Evolutionary conservation across 1,139 yeast species (phyloP).

Genomic region (Suhomyces guaymorum): DNA sequence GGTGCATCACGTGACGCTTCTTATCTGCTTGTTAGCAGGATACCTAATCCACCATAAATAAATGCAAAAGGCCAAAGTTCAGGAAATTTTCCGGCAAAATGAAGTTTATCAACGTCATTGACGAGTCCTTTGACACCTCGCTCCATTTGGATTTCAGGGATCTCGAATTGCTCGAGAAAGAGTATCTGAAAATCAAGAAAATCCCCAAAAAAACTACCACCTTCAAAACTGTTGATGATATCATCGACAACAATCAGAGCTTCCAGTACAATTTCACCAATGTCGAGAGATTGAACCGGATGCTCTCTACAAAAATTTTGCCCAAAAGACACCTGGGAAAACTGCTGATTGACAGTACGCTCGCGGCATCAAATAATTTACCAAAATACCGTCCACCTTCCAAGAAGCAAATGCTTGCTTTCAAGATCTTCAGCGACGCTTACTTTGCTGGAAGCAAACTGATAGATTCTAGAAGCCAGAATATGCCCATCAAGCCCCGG

Average conservation of each 20-base stretch:
- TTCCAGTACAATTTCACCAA: constrained; percentile 7
- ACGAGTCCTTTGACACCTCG: constrained; percentile 16
- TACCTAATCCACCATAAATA: neutral
- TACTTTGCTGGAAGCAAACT: constrained; percentile 1
- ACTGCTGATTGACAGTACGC: neutral
- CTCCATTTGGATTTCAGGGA: constrained; percentile 7
- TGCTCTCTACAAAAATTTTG: constrained; percentile 9
- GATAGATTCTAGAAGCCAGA: neutral
- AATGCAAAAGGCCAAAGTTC: too few relatives aligned
- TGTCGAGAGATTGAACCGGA: constrained; percentile 11
- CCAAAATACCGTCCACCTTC: constrained; percentile 23
- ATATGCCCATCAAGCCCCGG: constrained; percentile 16
- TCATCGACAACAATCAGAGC: constrained; percentile 4
- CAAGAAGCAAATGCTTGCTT: constrained; percentile 11
- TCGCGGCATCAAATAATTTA: neutral
- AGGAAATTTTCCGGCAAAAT: neutral
- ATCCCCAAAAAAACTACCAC: constrained; percentile 8
- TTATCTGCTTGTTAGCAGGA: too few relatives aligned
- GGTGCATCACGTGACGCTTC: too few relatives aligned
- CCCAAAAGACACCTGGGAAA: constrained; percentile 1
- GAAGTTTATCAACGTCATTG: constrained; percentile 17
- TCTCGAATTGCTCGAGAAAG: constrained; percentile 1
- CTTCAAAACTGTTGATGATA: constrained; percentile 12
- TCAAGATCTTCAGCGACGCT: constrained; percentile 5
- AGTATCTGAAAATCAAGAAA: neutral